phyloP scores from a whole-genome alignment of 2,329 filamentous ascomycete species.

The Aspergillus neotritici region DNA sequence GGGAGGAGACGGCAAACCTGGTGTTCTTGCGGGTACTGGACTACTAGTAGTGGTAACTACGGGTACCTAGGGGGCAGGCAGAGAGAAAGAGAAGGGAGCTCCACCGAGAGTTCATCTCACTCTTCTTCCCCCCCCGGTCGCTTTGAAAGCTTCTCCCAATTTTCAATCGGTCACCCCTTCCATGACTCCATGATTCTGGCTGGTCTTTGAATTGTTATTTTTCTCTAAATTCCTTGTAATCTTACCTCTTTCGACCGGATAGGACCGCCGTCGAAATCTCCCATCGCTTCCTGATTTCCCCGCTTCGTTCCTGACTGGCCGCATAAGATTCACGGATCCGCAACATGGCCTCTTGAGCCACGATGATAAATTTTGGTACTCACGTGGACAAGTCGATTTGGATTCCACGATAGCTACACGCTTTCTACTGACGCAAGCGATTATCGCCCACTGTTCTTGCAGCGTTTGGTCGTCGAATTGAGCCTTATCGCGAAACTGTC shows the following conservation, averaged over 20 bases:
- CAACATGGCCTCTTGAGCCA: slow-evolving; percentile 29
- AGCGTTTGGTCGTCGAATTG: background rate
- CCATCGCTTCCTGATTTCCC: slow-evolving; percentile 3
- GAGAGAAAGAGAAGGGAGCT: too few relatives aligned
- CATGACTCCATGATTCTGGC: background rate
- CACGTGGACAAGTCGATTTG: slow-evolving; percentile 18
- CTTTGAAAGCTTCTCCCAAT: too few relatives aligned
- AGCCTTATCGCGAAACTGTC: slow-evolving; percentile 2
- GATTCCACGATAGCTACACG: slow-evolving; percentile 9
- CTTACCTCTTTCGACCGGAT: background rate
- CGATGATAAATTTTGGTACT: slow-evolving; percentile 21
- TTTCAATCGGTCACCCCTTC: background rate
- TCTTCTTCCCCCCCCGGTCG: too few relatives aligned
- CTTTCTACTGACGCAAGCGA: too few relatives aligned
- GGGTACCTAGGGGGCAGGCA: background rate
- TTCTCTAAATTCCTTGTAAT: background rate
- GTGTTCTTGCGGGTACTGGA: too few relatives aligned
- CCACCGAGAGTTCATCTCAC: too few relatives aligned
- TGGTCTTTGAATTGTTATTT: background rate
- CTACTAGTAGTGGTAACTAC: too few relatives aligned
- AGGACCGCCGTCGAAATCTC: background rate
- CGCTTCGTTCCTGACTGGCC: slow-evolving; percentile 8
- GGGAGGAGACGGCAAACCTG: too few relatives aligned
- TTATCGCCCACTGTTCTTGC: background rate
- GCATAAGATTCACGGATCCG: slow-evolving; percentile 12